These are phyloP conservation scores for Quercus phellos DNA, from an alignment of 331 rosid species.

Conservation along the genomic window DNA sequence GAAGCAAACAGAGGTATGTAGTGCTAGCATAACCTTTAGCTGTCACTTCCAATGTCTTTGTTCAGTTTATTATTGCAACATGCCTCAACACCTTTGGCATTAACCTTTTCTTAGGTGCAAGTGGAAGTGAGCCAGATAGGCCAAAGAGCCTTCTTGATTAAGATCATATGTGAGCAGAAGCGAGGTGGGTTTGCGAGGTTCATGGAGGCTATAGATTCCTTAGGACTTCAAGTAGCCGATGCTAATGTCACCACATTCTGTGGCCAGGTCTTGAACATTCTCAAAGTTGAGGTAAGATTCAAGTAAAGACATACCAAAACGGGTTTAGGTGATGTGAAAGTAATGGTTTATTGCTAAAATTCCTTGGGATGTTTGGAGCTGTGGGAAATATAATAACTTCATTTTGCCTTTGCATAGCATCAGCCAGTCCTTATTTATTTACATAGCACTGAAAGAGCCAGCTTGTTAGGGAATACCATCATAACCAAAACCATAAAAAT, in stretches of 20 bases:
- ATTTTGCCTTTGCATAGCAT: not conserved
- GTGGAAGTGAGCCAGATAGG: slow-evolving; percentile 59
- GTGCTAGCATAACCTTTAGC: not conserved
- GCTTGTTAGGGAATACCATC: not conserved
- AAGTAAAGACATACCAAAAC: not conserved
- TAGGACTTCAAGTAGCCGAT: slow-evolving; percentile 57
- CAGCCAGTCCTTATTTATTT: not conserved
- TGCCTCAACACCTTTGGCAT: not conserved
- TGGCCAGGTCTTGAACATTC: slow-evolving; percentile 38
- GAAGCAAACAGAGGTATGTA: slow-evolving; percentile 33
- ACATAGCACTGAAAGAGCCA: not conserved
- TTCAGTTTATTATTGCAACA: not conserved
- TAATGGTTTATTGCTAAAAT: slow-evolving; percentile 9
- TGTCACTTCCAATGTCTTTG: not conserved
- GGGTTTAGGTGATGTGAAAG: not conserved
- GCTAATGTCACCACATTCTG: slow-evolving; percentile 53
- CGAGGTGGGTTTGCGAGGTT: slow-evolving; percentile 54
- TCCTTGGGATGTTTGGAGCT: not conserved
- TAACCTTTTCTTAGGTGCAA: slow-evolving; percentile 37
- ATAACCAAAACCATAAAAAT: too few relatives aligned
- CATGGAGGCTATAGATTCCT: slow-evolving; percentile 56
- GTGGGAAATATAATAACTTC: not conserved
- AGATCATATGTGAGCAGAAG: slow-evolving; percentile 38
- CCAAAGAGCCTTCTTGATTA: slow-evolving; percentile 42
- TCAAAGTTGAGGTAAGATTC: slow-evolving; percentile 63